A percentile compares a stretch with the other conserved stretches of the same genome.
phyloP scores from a whole-genome alignment of 768 basidiomycete genomes.

The Agrocybe pediades region DNA sequence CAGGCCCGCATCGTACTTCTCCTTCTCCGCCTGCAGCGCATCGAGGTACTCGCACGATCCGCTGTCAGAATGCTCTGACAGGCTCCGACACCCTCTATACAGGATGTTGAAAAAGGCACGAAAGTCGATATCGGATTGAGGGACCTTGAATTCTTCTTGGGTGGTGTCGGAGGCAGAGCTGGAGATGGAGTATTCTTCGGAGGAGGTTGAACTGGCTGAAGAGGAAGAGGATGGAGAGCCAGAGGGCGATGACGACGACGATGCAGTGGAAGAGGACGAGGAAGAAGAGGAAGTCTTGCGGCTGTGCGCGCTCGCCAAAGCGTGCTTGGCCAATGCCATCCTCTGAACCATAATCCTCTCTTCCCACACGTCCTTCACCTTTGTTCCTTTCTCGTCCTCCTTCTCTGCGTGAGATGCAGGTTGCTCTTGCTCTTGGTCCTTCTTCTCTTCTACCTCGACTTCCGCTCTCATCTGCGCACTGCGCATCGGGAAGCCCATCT shows the following conservation, averaged over 20 bases:
- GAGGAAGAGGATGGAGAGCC: not conserved
- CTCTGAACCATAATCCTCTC: too few species aligned
- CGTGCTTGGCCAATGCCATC: not conserved
- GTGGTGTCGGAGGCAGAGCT: too few species aligned
- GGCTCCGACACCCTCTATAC: too few species aligned
- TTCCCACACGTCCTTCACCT: not conserved
- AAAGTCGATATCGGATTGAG: too few species aligned
- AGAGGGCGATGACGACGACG: not conserved
- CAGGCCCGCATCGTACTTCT: not conserved
- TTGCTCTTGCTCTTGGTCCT: too few species aligned
- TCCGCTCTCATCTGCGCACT: not conserved
- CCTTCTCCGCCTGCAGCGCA: not conserved
- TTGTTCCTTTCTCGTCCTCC: not conserved
- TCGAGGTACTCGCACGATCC: not conserved
- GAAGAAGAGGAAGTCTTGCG: not conserved
- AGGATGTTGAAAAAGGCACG: too few species aligned
- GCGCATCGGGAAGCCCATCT: not conserved
- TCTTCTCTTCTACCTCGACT: too few species aligned
- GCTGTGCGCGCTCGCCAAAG: not conserved
- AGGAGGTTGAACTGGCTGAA: too few species aligned
- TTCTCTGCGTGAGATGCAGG: too few species aligned
- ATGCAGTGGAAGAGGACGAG: not conserved
- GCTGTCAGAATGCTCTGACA: too few species aligned
- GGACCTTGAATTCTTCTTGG: not conserved
- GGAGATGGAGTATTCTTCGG: too few species aligned